phyloP scores from a whole-genome alignment of 2,329 filamentous ascomycete species.

The Colletotrichum siamense region DNA sequence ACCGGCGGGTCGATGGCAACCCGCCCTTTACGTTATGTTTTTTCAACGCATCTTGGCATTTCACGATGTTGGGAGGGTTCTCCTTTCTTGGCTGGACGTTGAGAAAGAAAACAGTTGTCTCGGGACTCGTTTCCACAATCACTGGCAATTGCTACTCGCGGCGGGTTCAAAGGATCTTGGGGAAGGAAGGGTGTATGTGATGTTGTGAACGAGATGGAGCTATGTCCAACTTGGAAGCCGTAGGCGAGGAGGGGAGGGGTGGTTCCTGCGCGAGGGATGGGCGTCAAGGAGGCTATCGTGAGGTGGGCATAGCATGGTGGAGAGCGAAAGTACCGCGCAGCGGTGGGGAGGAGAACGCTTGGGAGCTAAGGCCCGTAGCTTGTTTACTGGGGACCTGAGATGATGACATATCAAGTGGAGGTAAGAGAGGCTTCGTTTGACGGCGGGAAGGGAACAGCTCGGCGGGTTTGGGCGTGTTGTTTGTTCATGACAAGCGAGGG shows the following conservation, averaged over 20 bases:
- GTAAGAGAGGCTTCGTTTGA: neutral
- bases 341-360: neutral
- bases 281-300: neutral
- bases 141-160: neutral
- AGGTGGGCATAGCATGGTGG: neutral
- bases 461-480: neutral
- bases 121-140: neutral
- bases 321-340: neutral
- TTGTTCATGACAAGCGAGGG: neutral
- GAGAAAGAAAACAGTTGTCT: constrained; percentile 10
- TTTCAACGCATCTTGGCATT: neutral
- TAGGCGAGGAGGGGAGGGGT: neutral
- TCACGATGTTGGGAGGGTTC: neutral
- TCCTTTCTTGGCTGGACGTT: constrained; percentile 2
- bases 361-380: neutral
- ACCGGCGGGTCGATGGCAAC: neutral
- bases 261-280: neutral
- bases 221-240: constrained; percentile 9
- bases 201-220: neutral
- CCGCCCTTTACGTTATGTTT: neutral
- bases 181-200: neutral
- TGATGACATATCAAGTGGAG: neutral
- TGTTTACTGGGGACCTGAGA: neutral
- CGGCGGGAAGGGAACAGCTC: neutral
- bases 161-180: neutral